Conservation (phyloP, 331 rosid genomes). For the Cydonia oblonga region DNA sequence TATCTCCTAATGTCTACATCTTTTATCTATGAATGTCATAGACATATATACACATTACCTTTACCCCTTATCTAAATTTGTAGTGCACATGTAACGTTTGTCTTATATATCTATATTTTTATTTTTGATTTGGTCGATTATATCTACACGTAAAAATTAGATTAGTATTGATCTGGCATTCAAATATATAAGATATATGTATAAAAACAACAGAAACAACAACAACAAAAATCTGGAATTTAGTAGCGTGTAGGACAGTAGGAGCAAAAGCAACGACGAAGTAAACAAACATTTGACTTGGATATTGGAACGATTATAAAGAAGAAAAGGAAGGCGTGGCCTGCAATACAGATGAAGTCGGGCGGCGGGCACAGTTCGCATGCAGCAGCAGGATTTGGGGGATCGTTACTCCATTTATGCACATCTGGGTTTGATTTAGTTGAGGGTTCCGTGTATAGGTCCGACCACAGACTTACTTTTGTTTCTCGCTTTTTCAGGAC, state of each 20-base stretch:
- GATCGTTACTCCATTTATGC: neutral
- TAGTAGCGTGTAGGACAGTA: neutral
- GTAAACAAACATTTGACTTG: constrained; percentile 5
- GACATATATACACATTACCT: neutral
- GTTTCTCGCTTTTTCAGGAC: neutral
- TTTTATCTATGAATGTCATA: neutral
- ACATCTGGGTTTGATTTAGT: neutral
- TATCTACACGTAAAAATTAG: too few species aligned
- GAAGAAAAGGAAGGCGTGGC: constrained; percentile 3
- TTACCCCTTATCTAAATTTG: too few species aligned
- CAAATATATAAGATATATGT: neutral
- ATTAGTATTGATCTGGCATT: neutral
- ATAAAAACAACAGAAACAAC: neutral
- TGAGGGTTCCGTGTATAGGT: neutral
- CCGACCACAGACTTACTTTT: neutral
- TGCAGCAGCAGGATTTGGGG: neutral
- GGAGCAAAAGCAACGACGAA: constrained; percentile 23
- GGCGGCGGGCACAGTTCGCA: neutral
- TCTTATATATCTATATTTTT: too few species aligned
- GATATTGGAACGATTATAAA: neutral
- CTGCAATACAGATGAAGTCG: neutral
- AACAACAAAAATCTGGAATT: neutral
- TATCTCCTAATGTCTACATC: neutral
- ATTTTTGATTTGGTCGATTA: neutral
- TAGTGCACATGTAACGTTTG: too few species aligned